These are phyloP conservation scores for Sporothrix brunneoviolacea DNA, from an alignment of 2,329 filamentous ascomycete species.

Conservation along the genomic window DNA sequence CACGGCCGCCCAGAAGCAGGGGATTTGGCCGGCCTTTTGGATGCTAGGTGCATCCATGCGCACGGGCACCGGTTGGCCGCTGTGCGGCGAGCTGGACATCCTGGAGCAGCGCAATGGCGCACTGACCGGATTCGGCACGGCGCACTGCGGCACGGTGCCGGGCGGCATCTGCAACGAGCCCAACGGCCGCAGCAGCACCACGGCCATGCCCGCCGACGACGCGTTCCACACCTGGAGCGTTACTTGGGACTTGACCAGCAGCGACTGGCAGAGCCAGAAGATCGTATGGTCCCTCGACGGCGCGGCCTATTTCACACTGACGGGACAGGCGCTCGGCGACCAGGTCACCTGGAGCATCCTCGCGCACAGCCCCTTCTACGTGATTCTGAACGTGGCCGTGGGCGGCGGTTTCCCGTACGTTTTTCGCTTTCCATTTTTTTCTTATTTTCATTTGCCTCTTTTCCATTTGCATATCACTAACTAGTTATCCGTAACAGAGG, in stretches of 20 bases:
- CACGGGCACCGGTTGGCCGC: conserved; percentile 43
- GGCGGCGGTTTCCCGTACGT: conserved; percentile 43
- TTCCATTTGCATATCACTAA: too few relatives aligned
- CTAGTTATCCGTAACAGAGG: too few relatives aligned
- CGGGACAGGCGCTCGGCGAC: conserved; percentile 37
- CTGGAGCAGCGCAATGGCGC: conserved; percentile 49
- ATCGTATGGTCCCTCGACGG: conserved; percentile 43
- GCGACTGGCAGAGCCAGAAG: conserved; percentile 38
- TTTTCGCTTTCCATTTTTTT: conserved; percentile 3
- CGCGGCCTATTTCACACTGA: conserved; percentile 34
- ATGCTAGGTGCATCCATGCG: conserved; percentile 45
- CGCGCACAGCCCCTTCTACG: conserved; percentile 40
- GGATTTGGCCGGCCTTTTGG: conserved; percentile 56
- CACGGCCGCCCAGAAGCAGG: conserved; percentile 35
- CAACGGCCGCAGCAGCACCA: conserved; percentile 31
- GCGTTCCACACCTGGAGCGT: conserved; percentile 45
- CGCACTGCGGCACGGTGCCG: conserved; percentile 41
- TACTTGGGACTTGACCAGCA: conserved; percentile 38
- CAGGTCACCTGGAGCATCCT: conserved; percentile 38
- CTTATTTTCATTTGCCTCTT: not conserved
- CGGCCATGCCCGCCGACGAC: conserved; percentile 30
- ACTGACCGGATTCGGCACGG: conserved; percentile 39
- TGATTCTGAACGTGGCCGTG: conserved; percentile 48
- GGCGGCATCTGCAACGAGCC: conserved; percentile 49
- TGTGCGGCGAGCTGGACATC: conserved; percentile 51